These are phyloP conservation scores for Raffaelea ambrosiae DNA, from an alignment of 2,329 filamentous ascomycete species.

Conservation along the genomic window DNA sequence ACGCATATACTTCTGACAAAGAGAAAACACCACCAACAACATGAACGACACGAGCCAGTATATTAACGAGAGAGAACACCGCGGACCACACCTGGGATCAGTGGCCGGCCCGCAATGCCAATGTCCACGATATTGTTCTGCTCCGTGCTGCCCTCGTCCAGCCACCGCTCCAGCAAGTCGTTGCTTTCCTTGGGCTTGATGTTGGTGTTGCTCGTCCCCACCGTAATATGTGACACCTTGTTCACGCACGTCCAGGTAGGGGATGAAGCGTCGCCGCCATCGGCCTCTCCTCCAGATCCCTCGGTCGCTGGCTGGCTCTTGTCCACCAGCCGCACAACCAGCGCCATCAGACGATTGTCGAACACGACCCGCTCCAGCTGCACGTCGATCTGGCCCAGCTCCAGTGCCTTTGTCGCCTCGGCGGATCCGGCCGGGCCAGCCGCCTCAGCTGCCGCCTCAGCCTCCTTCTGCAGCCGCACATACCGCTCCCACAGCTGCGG, in stretches of 20 bases:
- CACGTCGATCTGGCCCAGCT: slow-evolving; percentile 57
- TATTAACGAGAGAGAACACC: slow-evolving; percentile 31
- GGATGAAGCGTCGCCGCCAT: not conserved
- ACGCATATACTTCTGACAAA: too few species aligned
- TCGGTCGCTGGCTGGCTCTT: slow-evolving; percentile 24
- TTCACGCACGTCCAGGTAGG: slow-evolving; percentile 63
- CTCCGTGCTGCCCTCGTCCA: slow-evolving; percentile 42
- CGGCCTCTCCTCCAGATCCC: not conserved
- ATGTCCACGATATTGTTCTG: slow-evolving; percentile 39
- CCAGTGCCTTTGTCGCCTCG: slow-evolving; percentile 24
- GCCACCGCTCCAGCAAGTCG: slow-evolving; percentile 67
- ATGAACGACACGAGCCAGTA: not conserved
- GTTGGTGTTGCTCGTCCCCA: slow-evolving; percentile 65
- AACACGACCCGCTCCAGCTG: slow-evolving; percentile 67
- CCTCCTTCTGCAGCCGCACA: slow-evolving; percentile 43
- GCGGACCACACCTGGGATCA: slow-evolving; percentile 37
- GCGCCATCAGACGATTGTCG: slow-evolving; percentile 81
- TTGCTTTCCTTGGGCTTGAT: slow-evolving; percentile 97
- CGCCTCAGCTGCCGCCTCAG: slow-evolving; percentile 21
- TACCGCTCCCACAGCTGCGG: slow-evolving; percentile 72
- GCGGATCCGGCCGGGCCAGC: too few species aligned
- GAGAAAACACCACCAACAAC: too few species aligned
- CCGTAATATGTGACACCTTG: slow-evolving; percentile 73
- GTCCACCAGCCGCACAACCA: slow-evolving; percentile 68
- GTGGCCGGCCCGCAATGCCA: slow-evolving; percentile 39